Percentiles rank a stretch among this genome's conserved stretches.
phyloP scores from a whole-genome alignment of 352 stramenopile species.

The Blastocystis sp. region DNA sequence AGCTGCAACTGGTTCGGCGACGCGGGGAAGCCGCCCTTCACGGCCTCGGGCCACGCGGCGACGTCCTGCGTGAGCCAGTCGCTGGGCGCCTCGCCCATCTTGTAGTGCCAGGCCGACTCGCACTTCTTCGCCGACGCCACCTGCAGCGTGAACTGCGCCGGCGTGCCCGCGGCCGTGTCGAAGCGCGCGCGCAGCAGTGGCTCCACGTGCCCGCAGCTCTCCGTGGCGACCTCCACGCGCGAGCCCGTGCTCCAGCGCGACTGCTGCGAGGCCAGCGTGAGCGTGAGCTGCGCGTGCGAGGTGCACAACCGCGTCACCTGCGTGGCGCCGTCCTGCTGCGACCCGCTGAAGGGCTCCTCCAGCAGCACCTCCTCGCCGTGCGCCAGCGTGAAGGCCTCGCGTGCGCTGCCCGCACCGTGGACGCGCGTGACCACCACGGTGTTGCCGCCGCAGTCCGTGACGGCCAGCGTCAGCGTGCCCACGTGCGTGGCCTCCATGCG shows the following conservation, averaged over 20 bases:
- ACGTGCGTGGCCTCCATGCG: background rate
- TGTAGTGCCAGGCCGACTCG: background rate
- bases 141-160: background rate
- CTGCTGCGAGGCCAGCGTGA: background rate
- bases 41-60: background rate
- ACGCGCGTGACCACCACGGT: background rate
- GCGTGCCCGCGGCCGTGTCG: background rate
- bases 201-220: background rate
- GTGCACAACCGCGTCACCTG: background rate
- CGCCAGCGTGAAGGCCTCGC: constrained; percentile 14
- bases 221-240: background rate
- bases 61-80: background rate
- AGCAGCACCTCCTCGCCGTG: constrained; percentile 2
- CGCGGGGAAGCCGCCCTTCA: background rate
- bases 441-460: background rate
- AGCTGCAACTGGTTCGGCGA: background rate
- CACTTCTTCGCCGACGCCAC: background rate
- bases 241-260: background rate
- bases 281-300: background rate
- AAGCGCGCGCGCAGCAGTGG: constrained; percentile 1
- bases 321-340: background rate
- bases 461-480: background rate
- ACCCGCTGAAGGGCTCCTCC: background rate
- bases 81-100: background rate
- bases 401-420: background rate